Evolutionary conservation across 345 rosid genomes (phyloP).

Genomic region (Mallotus nudiflorus): DNA sequence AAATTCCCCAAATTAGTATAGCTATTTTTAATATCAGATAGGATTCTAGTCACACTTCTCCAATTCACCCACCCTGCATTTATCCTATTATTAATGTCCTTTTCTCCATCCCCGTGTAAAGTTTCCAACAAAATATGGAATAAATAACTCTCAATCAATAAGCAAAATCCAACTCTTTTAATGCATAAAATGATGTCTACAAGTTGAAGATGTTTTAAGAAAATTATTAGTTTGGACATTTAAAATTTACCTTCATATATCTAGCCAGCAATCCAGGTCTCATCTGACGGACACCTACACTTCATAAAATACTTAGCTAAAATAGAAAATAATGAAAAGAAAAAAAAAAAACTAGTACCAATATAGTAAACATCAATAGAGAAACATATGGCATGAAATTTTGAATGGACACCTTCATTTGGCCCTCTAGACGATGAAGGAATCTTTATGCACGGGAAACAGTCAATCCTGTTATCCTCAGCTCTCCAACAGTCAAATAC

Average conservation of each 20-base stretch:
- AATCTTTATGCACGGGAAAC: slow-evolving; percentile 82
- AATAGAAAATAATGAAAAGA: not conserved
- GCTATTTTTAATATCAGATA: not conserved
- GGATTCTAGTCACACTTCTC: not conserved
- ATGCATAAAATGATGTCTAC: not conserved
- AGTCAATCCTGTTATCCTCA: slow-evolving; percentile 75
- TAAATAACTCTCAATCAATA: not conserved
- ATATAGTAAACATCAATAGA: not conserved
- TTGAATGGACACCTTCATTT: slow-evolving; percentile 55
- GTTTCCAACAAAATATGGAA: not conserved
- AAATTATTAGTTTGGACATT: not conserved
- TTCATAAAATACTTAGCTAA: slow-evolving; percentile 10
- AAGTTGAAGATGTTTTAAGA: not conserved
- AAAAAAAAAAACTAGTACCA: not conserved
- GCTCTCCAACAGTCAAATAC: slow-evolving; percentile 78
- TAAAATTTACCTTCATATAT: slow-evolving; percentile 80
- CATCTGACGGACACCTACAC: slow-evolving; percentile 33
- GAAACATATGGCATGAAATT: not conserved
- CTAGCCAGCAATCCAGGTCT: slow-evolving; percentile 58
- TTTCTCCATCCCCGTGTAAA: not conserved
- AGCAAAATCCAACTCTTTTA: not conserved
- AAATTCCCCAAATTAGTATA: not conserved
- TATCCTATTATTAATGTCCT: not conserved
- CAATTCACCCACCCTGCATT: not conserved
- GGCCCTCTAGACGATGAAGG: slow-evolving; percentile 47